Base-by-base conservation (phyloP, 805 yeast genomes). In the Hanseniaspora hatyaiensis region DNA sequence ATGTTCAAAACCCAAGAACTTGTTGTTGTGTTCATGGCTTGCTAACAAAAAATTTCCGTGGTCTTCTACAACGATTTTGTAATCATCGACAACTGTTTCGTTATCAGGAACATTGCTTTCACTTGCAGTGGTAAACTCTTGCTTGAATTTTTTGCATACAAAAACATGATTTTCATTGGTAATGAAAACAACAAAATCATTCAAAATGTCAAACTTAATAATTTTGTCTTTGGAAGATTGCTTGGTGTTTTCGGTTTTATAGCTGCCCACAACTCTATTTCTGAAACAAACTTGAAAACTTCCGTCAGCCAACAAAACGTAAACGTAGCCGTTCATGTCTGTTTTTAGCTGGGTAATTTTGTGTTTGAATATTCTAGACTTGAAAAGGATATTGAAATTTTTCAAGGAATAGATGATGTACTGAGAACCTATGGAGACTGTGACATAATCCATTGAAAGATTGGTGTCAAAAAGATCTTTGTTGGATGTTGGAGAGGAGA, bases 1-100 rank as follows among this genome's bases (percentile, higher is more conserved):
- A 62, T 92, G 99, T 16, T 30, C 38, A 24, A 45, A 45, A 1
- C 26, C 32, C 16, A 45, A 9, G 76, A 45, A 45, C 36, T 78
- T 80, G 26, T 45, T 45, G 11, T 45, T 45, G 22, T 15, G 12
- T 4, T 23, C 30, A 18, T 37, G 24, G 6, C 26, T 31, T 8
- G 31, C 32, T 16, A 45, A 32, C 5, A 36, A 32, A 12, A 45
- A 28, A 19, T 29, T 30, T 15, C 49, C 49, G 30, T 45, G 34
- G 2, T 45, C 38, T 8, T 37, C n/a, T 2, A 45, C 3, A n/a
- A 23, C 19, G 13, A 45, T 45, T 24, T 33, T 45, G 29, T 34
- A 45, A 13, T 37, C 49, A 31, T 45, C 49, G 4, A 40, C 34
- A 12, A 40, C 19, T 3, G 40, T 31, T n/a, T 30, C 37, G 12